A percentile compares a stretch with the other conserved stretches of the same genome.
Conservation (phyloP, 2,329 filamentous ascomycete species). For the Proliferodiscus dingleyae region DNA sequence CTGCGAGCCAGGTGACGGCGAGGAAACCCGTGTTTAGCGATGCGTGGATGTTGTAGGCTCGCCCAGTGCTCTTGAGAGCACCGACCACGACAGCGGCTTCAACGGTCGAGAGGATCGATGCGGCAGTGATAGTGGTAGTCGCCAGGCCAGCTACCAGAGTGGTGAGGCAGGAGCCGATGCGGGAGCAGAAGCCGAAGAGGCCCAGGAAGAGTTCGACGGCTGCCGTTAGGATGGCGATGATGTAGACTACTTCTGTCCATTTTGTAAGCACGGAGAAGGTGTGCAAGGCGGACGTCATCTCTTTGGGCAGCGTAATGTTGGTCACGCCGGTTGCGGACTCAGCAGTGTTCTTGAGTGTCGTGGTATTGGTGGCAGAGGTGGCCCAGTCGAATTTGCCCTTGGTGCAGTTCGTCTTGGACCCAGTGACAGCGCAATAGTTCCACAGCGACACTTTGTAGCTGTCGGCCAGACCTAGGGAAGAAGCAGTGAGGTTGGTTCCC, state of each 20-base stretch:
- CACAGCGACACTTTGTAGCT: conserved; percentile 79
- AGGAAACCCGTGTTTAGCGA: conserved; percentile 66
- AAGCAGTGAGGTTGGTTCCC: conserved; percentile 49
- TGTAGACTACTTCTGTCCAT: conserved; percentile 80
- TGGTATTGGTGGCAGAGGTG: conserved; percentile 63
- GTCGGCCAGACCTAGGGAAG: conserved; percentile 56
- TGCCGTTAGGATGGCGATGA: conserved; percentile 67
- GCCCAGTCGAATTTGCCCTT: conserved; percentile 72
- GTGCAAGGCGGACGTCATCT: conserved; percentile 62
- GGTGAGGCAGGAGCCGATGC: conserved; percentile 75
- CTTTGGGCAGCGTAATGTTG: conserved; percentile 61
- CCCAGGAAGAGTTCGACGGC: conserved; percentile 70
- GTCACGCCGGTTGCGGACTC: conserved; percentile 38
- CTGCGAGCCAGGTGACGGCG: conserved; percentile 70
- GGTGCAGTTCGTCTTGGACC: conserved; percentile 60
- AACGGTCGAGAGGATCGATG: conserved; percentile 69
- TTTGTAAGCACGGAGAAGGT: conserved; percentile 69
- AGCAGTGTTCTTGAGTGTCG: conserved; percentile 52
- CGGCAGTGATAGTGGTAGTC: conserved; percentile 49
- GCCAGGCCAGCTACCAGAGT: conserved; percentile 69
- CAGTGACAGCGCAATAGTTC: conserved; percentile 68
- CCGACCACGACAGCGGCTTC: conserved; percentile 66
- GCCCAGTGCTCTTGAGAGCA: conserved; percentile 60
- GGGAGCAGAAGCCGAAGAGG: conserved; percentile 76
- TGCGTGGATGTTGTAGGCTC: conserved; percentile 66